Conservation (phyloP, 1,139 yeast genomes). For the Pichia sp. region DNA sequence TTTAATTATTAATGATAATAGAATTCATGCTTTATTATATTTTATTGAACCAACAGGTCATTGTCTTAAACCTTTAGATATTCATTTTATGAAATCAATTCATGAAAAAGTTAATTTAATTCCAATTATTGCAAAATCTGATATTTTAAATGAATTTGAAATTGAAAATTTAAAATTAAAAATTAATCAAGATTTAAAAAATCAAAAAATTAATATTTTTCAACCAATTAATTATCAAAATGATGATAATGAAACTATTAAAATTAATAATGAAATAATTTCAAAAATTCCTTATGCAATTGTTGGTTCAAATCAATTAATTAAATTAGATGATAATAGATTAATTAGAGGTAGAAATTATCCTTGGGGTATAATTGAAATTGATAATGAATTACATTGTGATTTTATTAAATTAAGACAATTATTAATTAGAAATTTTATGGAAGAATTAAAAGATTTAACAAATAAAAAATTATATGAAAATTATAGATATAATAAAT, state of each 20-base stretch:
- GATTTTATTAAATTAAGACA: conserved; percentile 91
- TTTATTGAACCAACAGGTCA: conserved; percentile 98
- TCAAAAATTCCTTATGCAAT: conserved; percentile 86
- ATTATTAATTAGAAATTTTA: conserved; percentile 78
- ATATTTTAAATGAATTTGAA: conserved; percentile 87
- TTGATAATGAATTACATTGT: conserved; percentile 90
- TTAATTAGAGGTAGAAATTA: conserved; percentile 86
- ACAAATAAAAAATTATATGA: conserved; percentile 78
- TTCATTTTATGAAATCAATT: conserved; percentile 79
- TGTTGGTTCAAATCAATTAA: conserved; percentile 80
- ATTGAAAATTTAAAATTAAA: conserved; percentile 64
- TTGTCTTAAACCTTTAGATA: conserved; percentile 81
- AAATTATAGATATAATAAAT: conserved; percentile 81
- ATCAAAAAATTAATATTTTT: conserved; percentile 74
- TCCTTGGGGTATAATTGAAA: conserved; percentile 98
- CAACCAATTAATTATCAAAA: conserved; percentile 71
- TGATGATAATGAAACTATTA: conserved; percentile 80
- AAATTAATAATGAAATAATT: conserved; percentile 61
- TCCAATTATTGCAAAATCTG: conserved; percentile 93
- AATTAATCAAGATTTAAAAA: conserved; percentile 68
- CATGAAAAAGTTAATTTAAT: conserved; percentile 90
- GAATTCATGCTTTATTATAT: conserved; percentile 83
- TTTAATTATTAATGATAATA: conserved; percentile 51
- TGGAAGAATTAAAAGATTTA: conserved; percentile 90
- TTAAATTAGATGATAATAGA: conserved; percentile 70